Evolutionary conservation across 371 early-diverging fungal genomes (phyloP), one percentile per base, ranked within the genome.

Genomic region (Lichtheimia ramosa): DNA sequence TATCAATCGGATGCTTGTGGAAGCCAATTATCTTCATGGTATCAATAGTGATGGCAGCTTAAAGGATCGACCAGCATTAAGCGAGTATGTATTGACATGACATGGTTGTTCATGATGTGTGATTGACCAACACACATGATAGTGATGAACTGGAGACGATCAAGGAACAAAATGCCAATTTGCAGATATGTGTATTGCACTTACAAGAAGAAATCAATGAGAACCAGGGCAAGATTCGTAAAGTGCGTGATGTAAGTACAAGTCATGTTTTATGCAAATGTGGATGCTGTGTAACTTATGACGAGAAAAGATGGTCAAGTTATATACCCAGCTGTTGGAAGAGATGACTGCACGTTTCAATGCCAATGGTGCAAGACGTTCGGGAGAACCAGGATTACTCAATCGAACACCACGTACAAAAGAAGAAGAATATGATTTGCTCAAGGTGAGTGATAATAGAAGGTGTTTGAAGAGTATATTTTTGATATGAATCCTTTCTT

Each of bases 161-260:
- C 55, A 79, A 84, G 62, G 82, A 82, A 21, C 86, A 83, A 40
- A 73, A 75, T 39, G 86, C 85, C 39, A 83, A 74, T 51, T 79
- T 85, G 53, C 85, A 84, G 53, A 76, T 77, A 13, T 68, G 75
- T 46, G 75, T 84, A 5, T 81, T 80, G 34, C 83, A 86, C 59
- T 65, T 90, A n/a, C 86, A 84, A 60, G 85, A 89, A 66, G 80
- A 89, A 27, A 87, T 90, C 51, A 78, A 84, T 43, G 90, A 91
- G 52, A 80, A 83, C 6, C 86, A 83, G 63, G 63, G 83, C 62
- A 83, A 78, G 63, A 74, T 91, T 23, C 86, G 91, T 63, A 89
- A 87, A 68, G 89, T 92, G 14, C 90, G 90, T 67, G 91, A 90
- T 66, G 87, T 88, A 74, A 58, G 57, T 58, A 6, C 7, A 2